phyloP scores from a whole-genome alignment of 108 stramenopile species.

The Nannochloropsis salina region DNA sequence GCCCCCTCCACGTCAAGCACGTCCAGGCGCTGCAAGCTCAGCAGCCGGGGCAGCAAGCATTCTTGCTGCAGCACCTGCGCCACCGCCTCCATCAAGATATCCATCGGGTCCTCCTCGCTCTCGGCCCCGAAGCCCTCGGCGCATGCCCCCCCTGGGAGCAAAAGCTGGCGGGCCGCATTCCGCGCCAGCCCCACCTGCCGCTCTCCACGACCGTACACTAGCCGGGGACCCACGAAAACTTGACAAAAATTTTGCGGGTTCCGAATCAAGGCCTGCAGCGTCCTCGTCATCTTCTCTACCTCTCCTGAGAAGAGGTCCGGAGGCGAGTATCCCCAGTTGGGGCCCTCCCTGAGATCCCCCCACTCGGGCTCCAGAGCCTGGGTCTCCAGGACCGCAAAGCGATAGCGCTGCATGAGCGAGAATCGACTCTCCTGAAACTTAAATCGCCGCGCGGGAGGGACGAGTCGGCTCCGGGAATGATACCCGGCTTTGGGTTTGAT shows the following conservation, averaged over 20 bases:
- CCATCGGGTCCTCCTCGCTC: neutral
- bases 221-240: neutral
- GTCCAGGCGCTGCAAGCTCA: neutral
- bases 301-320: neutral
- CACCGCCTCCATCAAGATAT: neutral
- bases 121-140: neutral
- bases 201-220: neutral
- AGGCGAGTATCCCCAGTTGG: neutral
- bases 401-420: neutral
- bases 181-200: neutral
- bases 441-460: neutral
- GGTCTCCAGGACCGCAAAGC: neutral
- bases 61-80: conserved; percentile 2
- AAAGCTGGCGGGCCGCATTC: neutral
- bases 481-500: neutral
- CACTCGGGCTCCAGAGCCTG: neutral
- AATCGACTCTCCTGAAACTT: neutral
- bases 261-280: neutral
- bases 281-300: neutral
- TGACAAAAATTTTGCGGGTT: neutral
- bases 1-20: neutral
- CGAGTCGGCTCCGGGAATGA: neutral
- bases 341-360: neutral
- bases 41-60: neutral
- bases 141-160: neutral